Base-by-base conservation (phyloP, 2,329 filamentous ascomycete genomes). In the Dendrostoma leiphaemia region DNA sequence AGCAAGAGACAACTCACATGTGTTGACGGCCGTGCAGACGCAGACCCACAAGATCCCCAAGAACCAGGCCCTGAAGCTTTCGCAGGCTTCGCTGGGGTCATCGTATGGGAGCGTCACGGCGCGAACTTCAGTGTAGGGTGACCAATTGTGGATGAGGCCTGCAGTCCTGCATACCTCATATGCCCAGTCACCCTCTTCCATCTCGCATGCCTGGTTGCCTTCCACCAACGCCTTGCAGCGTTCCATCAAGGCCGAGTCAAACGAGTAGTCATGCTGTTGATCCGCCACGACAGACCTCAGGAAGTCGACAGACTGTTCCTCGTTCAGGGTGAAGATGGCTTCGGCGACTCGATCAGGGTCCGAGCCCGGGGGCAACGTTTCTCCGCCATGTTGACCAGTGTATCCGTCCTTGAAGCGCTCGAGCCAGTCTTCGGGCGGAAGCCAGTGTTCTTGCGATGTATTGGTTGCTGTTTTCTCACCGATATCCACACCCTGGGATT, bases 261-360 rank as follows among this genome's bases (percentile, higher is more conserved):
- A 62, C 43, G 64, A 65, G 41, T 67, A 67, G 58, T 67, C 64
- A 17, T 64, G 58, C 38, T 59, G 54, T 28, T 64, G 62, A 41
- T 47, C 56, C 13, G 59, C 53, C 21, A 65, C 56, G 13, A 65
- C 37, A 7, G 54, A 28, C 43, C 34, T 59, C 6, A 57, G 32
- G 32, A 28, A 21, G 21, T 19, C 34, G 23, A 48, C 34, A 1
- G 55, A 34, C 41, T 54, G 45, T 15, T 46, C 34, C 38, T 51
- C 51, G 23, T 47, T 48, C 55, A 57, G 34, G 41, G 55, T 54
- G 31, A 57, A 44, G 19, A 57, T 38, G 37, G 55, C 50, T 5
- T 35, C 43, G 24, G 51, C 55, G 9, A 57, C 46, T 21, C 55
- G 51, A 34, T 50, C 46, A 6, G 55, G 51, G 45, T 57, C 51